A percentile compares a stretch with the other conserved stretches of the same genome.
These are phyloP conservation scores for Hypoxylon trugodes DNA, from an alignment of 495 filamentous ascomycete species.

Conservation along the genomic window DNA sequence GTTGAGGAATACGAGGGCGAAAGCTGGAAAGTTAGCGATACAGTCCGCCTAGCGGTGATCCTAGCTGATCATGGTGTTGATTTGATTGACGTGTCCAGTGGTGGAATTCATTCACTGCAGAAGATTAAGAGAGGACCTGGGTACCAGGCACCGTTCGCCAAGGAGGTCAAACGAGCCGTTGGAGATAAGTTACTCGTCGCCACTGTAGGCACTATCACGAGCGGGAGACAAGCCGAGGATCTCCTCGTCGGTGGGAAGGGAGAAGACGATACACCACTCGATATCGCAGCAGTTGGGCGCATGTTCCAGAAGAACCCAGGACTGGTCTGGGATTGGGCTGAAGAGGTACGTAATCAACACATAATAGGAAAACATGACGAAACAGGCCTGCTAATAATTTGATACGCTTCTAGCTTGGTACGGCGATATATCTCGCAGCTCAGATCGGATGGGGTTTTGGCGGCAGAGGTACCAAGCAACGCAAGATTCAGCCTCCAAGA, in stretches of 20 bases:
- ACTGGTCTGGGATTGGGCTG: conserved; percentile 71
- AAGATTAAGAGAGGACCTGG: conserved; percentile 64
- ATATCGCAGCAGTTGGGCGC: conserved; percentile 67
- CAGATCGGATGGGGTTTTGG: conserved; percentile 70
- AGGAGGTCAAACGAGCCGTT: conserved; percentile 67
- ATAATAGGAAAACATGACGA: no score
- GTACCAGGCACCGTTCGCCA: conserved; percentile 66
- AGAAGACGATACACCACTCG: conserved; percentile 50
- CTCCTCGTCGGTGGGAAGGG: conserved; percentile 54
- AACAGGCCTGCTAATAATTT: not conserved
- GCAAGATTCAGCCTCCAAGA: not conserved
- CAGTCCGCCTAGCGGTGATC: conserved; percentile 59
- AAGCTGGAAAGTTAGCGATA: conserved; percentile 64
- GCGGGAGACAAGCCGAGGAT: conserved; percentile 62
- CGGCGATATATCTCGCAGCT: conserved; percentile 66
- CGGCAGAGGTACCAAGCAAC: conserved; percentile 18
- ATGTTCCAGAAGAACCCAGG: conserved; percentile 75
- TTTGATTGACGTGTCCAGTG: conserved; percentile 69
- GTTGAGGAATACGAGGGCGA: conserved; percentile 48
- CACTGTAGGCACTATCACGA: conserved; percentile 69
- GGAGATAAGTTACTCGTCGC: conserved; percentile 64
- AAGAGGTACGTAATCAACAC: conserved; percentile 52
- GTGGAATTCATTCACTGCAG: conserved; percentile 65
- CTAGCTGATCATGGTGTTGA: conserved; percentile 67
- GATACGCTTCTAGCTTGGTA: conserved; percentile 47